phyloP scores from a whole-genome alignment of 306 rosid species.

The Cercis canadensis region DNA sequence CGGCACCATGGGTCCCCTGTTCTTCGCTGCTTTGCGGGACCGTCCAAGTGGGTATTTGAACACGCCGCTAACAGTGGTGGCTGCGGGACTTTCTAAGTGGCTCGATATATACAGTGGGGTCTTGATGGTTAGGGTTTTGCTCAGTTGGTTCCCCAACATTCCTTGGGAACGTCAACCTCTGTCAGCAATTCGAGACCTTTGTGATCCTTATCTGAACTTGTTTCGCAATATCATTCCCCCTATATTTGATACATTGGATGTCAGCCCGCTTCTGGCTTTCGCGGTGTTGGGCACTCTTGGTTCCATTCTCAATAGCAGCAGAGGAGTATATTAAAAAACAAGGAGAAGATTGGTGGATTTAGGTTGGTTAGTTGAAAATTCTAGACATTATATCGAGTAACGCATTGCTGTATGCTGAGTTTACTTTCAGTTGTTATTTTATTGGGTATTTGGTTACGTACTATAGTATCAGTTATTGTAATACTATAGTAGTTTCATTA shows the following conservation, averaged over 20 bases:
- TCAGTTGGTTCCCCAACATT: slow-evolving; percentile 97
- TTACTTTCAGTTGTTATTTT: not conserved
- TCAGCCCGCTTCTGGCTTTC: slow-evolving; percentile 91
- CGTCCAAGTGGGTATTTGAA: slow-evolving; percentile 59
- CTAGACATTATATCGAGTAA: slow-evolving; percentile 25
- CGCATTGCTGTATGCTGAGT: slow-evolving; percentile 4
- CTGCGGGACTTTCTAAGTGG: slow-evolving; percentile 92
- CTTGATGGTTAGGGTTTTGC: slow-evolving; percentile 91
- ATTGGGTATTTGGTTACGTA: not conserved
- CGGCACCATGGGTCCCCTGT: slow-evolving; percentile 44
- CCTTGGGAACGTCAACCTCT: slow-evolving; percentile 96
- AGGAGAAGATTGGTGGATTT: slow-evolving; percentile 1
- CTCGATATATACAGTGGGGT: slow-evolving; percentile 94
- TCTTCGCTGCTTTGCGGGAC: slow-evolving; percentile 64
- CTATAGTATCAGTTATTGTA: not conserved
- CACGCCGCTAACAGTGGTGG: slow-evolving; percentile 95
- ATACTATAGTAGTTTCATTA: not conserved
- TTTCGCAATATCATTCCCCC: slow-evolving; percentile 92
- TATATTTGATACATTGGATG: slow-evolving; percentile 79
- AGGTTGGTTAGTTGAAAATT: not conserved
- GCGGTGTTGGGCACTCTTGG: slow-evolving; percentile 86
- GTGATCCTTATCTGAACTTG: slow-evolving; percentile 87
- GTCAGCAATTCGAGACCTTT: slow-evolving; percentile 85
- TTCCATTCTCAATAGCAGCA: slow-evolving; percentile 56
- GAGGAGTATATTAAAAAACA: no score